phyloP scores from a whole-genome alignment of 176 grass and related monocot genomes.

The Oryza glaberrima region DNA sequence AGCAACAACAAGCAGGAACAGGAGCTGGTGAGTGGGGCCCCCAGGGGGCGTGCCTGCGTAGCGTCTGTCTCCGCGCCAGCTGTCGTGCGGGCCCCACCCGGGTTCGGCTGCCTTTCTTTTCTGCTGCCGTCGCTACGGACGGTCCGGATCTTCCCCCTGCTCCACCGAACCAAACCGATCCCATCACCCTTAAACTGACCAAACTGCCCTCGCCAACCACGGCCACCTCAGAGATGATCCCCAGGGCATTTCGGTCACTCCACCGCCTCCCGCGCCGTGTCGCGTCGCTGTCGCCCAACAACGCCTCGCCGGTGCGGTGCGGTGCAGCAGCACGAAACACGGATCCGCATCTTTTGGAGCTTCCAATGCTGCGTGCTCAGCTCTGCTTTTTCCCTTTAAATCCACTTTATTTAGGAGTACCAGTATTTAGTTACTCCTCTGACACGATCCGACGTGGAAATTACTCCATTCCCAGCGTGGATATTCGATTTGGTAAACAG shows the following conservation, averaged over 20 bases:
- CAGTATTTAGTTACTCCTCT: no score
- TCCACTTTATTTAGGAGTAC: neutral
- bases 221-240: no score
- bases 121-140: conserved; percentile 36
- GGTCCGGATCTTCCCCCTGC: conserved; percentile 1
- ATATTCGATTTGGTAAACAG: neutral
- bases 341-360: conserved; percentile 9
- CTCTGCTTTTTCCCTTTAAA: neutral
- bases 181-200: neutral
- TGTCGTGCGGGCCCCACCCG: neutral
- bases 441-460: neutral
- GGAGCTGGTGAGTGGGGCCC: conserved; percentile 18
- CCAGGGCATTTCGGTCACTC: neutral
- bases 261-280: neutral
- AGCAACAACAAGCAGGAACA: neutral
- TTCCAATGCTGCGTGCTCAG: neutral
- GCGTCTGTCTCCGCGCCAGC: neutral
- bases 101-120: neutral
- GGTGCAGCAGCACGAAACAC: conserved; percentile 27
- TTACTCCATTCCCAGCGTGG: neutral
- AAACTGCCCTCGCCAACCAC: neutral
- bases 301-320: neutral
- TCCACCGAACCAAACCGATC: neutral
- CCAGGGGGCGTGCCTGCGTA: neutral
- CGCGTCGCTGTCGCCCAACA: conserved; percentile 23